Conservation (phyloP, 345 rosid genomes). For the Lepidium didymum region DNA sequence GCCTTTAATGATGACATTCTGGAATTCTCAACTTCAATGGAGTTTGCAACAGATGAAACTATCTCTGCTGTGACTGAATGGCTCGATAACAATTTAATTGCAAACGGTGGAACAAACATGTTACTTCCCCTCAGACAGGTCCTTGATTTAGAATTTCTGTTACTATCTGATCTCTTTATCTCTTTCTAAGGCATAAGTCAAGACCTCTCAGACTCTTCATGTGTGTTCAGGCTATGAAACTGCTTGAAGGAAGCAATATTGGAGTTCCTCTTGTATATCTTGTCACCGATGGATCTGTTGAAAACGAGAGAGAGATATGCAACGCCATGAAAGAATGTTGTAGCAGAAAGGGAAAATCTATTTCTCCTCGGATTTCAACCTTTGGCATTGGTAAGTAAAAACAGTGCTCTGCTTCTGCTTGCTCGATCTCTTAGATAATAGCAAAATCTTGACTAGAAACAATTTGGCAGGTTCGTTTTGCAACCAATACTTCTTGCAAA, state of each 20-base stretch:
- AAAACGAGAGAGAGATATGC: slow-evolving; percentile 82
- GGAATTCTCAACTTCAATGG: slow-evolving; percentile 62
- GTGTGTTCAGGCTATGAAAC: slow-evolving; percentile 58
- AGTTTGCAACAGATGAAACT: slow-evolving; percentile 48
- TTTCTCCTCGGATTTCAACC: slow-evolving; percentile 68
- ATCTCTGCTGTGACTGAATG: slow-evolving; percentile 53
- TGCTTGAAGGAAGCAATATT: slow-evolving; percentile 47
- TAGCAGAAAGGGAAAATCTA: slow-evolving; percentile 30
- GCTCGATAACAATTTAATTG: slow-evolving; percentile 45
- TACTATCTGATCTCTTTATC: neutral
- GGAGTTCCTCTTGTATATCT: slow-evolving; percentile 74
- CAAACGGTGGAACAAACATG: slow-evolving; percentile 70
- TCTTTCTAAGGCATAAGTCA: slow-evolving; percentile 4
- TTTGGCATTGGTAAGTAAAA: slow-evolving; percentile 70
- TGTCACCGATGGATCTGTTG: slow-evolving; percentile 85
- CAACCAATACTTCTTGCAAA: slow-evolving; percentile 82
- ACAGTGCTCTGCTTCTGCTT: neutral
- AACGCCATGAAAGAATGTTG: slow-evolving; percentile 39
- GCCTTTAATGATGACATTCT: slow-evolving; percentile 68
- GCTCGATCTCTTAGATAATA: neutral
- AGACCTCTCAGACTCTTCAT: neutral
- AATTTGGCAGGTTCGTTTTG: slow-evolving; percentile 57
- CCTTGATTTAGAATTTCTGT: slow-evolving; percentile 23
- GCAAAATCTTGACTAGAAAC: neutral
- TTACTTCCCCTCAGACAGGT: slow-evolving; percentile 67